phyloP scores from a whole-genome alignment of 441 rosid species.

The Bruguiera hainesii region DNA sequence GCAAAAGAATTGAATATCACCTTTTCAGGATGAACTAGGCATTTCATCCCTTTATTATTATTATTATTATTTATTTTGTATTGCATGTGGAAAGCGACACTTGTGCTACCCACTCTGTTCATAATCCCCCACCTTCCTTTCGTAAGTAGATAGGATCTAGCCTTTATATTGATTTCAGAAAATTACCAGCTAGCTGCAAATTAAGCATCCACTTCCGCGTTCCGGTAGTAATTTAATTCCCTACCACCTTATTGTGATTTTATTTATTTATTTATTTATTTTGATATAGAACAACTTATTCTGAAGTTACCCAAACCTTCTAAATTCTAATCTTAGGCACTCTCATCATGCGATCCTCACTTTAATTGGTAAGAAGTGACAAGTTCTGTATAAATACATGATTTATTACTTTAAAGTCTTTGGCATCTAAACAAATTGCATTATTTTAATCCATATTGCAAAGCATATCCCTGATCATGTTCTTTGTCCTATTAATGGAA shows the following conservation, averaged over 20 bases:
- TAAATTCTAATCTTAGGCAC: too few species aligned
- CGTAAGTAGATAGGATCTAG: slow-evolving; percentile 11
- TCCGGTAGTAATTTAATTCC: slow-evolving; percentile 4
- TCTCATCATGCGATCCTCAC: too few species aligned
- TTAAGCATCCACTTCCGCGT: slow-evolving; percentile 6
- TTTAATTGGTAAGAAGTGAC: too few species aligned
- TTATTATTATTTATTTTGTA: not conserved
- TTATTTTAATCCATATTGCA: too few species aligned
- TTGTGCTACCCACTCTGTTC: slow-evolving; percentile 16
- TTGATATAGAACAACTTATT: too few species aligned
- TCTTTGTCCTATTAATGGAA: not conserved
- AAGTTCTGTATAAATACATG: too few species aligned
- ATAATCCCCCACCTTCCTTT: slow-evolving; percentile 1
- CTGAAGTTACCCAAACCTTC: too few species aligned
- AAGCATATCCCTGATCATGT: too few species aligned
- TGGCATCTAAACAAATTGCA: too few species aligned
- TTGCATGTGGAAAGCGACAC: slow-evolving; percentile 47
- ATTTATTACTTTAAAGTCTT: too few species aligned
- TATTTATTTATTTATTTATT: too few species aligned
- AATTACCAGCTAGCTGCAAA: not conserved
- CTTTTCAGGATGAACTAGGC: slow-evolving; percentile 54
- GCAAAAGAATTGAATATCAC: slow-evolving; percentile 46
- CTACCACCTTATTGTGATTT: not conserved
- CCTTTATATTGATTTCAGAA: not conserved
- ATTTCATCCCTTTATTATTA: slow-evolving; percentile 29